A percentile compares a stretch with the other conserved stretches of the same genome.
Evolutionary conservation across 164 flowering plant species (phyloP).

Genomic region (Sedum album): DNA sequence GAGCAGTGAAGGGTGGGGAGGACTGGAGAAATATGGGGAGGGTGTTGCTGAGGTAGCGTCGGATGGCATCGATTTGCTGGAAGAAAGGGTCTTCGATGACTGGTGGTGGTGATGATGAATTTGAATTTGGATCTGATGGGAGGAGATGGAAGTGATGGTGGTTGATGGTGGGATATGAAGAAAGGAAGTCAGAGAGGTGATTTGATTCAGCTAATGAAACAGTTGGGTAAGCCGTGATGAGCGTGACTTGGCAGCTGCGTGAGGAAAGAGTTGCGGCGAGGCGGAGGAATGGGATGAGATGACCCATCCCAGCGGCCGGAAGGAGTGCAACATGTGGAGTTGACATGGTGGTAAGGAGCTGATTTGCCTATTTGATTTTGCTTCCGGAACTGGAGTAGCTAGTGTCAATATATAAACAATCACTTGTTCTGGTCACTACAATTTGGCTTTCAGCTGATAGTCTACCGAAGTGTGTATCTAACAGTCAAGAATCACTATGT

Average conservation of each 20-base stretch:
- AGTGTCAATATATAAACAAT: too few species aligned
- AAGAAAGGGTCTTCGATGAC: constrained; percentile 21
- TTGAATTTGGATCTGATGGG: constrained; percentile 8
- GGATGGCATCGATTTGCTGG: constrained; percentile 14
- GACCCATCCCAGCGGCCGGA: constrained; percentile 45
- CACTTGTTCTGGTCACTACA: too few species aligned
- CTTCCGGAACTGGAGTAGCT: too few species aligned
- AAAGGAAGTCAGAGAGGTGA: constrained; percentile 16
- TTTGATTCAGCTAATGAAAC: constrained; percentile 26
- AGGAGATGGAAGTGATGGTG: constrained; percentile 15
- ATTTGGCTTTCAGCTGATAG: too few species aligned
- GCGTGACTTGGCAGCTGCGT: constrained; percentile 20
- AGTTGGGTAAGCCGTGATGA: constrained; percentile 27
- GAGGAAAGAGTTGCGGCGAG: constrained; percentile 25
- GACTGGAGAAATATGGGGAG: constrained; percentile 8
- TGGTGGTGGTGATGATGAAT: not conserved
- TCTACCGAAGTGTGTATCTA: too few species aligned
- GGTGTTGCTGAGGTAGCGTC: constrained; percentile 14
- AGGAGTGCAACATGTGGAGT: constrained; percentile 25
- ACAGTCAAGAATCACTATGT: too few species aligned
- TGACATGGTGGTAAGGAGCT: not conserved
- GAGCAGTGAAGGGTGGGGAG: constrained; percentile 17
- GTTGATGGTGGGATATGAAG: constrained; percentile 15
- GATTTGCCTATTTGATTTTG: not conserved
- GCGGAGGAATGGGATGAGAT: constrained; percentile 35